Conservation (phyloP, 331 rosid species). For the Prunus yedoensis region DNA sequence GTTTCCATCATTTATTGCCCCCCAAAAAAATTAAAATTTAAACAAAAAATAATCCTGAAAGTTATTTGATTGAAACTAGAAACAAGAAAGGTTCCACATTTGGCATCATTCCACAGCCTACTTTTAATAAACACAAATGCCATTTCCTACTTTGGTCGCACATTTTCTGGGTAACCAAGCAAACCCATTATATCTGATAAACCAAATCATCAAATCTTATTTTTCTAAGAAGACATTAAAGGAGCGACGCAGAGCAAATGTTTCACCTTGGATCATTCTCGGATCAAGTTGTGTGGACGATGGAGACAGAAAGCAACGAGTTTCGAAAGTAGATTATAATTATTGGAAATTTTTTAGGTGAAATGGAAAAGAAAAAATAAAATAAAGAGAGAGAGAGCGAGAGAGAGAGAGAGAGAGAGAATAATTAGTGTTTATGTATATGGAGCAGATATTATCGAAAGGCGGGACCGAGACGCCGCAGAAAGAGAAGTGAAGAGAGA, state of each 20-base stretch:
- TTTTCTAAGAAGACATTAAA: neutral
- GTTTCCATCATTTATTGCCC: neutral
- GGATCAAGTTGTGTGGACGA: neutral
- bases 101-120: neutral
- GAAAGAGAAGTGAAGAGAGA: conserved; percentile 1
- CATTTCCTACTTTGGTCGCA: neutral
- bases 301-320: neutral
- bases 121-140: neutral
- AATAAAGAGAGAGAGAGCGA: too few relatives aligned
- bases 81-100: neutral
- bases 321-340: neutral
- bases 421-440: neutral
- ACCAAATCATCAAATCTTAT: conserved; percentile 3
- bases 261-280: conserved; percentile 1
- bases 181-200: neutral
- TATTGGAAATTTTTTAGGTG: neutral
- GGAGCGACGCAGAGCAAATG: neutral
- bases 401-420: neutral
- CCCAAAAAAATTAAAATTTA: neutral
- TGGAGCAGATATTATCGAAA: neutral
- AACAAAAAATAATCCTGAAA: neutral
- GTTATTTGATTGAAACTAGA: neutral
- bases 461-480: conserved; percentile 49
- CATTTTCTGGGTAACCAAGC: conserved; percentile 32
- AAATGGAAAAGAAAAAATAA: neutral